Conservation (phyloP, 1,139 yeast species). For the Blastobotrys persicus region DNA sequence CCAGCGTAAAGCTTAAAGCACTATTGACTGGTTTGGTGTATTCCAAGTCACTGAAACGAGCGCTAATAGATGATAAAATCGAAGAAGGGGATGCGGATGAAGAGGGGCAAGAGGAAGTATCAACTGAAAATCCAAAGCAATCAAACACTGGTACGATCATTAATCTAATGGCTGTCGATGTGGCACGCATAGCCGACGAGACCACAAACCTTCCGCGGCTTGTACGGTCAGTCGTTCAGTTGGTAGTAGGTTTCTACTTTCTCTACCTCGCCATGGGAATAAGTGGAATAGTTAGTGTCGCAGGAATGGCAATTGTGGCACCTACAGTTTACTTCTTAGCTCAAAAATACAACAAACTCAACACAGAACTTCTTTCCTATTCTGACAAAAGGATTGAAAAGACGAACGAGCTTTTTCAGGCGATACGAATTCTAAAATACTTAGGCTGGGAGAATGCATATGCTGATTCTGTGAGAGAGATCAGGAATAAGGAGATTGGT, state of each 20-base stretch:
- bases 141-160: slow-evolving; percentile 86
- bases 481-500: slow-evolving; percentile 69
- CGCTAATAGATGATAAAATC: no score
- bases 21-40: slow-evolving; percentile 86
- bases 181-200: slow-evolving; percentile 85
- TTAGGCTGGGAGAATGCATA: slow-evolving; percentile 95
- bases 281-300: slow-evolving; percentile 83
- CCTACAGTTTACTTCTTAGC: slow-evolving; percentile 76
- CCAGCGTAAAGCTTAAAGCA: slow-evolving; percentile 85
- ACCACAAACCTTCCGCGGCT: slow-evolving; percentile 84
- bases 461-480: slow-evolving; percentile 61
- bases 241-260: slow-evolving; percentile 60
- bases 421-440: slow-evolving; percentile 87
- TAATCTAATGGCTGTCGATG: slow-evolving; percentile 92
- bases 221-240: slow-evolving; percentile 68
- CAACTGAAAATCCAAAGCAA: slow-evolving; percentile 16
- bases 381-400: slow-evolving; percentile 91
- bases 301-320: slow-evolving; percentile 56
- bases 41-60: slow-evolving; percentile 85
- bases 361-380: slow-evolving; percentile 65
- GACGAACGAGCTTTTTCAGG: slow-evolving; percentile 88
- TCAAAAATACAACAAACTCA: slow-evolving; percentile 57
- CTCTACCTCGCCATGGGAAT: slow-evolving; percentile 76
- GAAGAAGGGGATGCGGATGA: slow-evolving; percentile 59
- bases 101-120: slow-evolving; percentile 17